These are phyloP conservation scores for Tolypocladium paradoxum DNA, from an alignment of 2,329 filamentous ascomycete genomes.

Conservation along the genomic window DNA sequence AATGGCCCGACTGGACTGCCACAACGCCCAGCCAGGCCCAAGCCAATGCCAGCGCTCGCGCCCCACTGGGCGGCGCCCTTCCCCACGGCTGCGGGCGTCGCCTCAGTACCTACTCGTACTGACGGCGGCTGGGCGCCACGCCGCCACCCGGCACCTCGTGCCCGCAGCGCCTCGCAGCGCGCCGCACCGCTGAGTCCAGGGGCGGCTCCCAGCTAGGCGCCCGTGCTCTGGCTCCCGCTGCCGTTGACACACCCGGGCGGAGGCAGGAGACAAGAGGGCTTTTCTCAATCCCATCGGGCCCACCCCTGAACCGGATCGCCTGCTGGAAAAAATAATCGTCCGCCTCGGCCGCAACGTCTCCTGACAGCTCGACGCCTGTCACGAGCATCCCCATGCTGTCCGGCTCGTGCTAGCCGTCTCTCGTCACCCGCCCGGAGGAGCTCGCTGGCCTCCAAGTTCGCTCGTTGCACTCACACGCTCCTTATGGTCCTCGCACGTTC, in stretches of 20 bases:
- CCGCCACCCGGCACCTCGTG: too few relatives aligned
- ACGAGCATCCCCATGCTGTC: not conserved
- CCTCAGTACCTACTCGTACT: too few relatives aligned
- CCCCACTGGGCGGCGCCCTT: too few relatives aligned
- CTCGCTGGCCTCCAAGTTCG: not conserved
- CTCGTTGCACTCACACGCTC: not conserved
- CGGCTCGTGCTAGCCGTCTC: not conserved
- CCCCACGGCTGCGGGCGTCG: too few relatives aligned
- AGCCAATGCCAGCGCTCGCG: too few relatives aligned
- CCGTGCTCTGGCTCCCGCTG: too few relatives aligned
- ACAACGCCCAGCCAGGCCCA: not conserved
- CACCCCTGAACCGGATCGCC: constrained; percentile 13
- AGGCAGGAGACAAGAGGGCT: not conserved
- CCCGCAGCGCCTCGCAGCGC: too few relatives aligned
- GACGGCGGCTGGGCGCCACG: too few relatives aligned
- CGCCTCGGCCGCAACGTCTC: constrained; percentile 5
- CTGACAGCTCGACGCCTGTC: constrained; percentile 4
- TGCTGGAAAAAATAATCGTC: constrained; percentile 10
- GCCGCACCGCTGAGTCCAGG: too few relatives aligned
- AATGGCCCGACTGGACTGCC: not conserved
- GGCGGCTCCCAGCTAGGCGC: too few relatives aligned
- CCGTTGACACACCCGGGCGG: not conserved
- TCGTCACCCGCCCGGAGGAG: not conserved
- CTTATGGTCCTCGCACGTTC: constrained; percentile 3
- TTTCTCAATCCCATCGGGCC: constrained; percentile 8